These are phyloP conservation scores for Climacium dendroides DNA, from an alignment of 225 moss, liverwort and hornwort species.

Conservation along the genomic window DNA sequence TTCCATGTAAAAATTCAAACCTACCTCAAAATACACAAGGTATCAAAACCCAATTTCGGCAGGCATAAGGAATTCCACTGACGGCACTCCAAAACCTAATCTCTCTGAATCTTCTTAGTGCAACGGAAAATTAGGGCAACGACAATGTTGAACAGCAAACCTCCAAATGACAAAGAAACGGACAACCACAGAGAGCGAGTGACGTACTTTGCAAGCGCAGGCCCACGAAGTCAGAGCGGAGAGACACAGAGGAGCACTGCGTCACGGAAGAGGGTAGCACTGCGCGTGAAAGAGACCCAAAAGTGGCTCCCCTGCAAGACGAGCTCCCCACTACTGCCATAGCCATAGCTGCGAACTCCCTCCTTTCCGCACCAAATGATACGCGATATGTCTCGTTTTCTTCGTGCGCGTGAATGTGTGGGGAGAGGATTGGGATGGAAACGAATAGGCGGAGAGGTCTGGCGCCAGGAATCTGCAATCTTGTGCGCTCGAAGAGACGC, in stretches of 20 bases:
- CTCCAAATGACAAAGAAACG: not conserved
- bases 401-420: not conserved
- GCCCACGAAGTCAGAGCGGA: slow-evolving; percentile 29
- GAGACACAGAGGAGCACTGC: slow-evolving; percentile 4
- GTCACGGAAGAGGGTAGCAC: not conserved
- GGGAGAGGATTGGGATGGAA: not conserved
- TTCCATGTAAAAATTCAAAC: not conserved
- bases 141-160: not conserved
- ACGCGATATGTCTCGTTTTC: not conserved
- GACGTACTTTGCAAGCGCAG: slow-evolving; percentile 26
- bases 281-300: not conserved
- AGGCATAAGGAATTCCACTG: not conserved
- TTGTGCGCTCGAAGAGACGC: not conserved
- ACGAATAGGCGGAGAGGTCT: not conserved
- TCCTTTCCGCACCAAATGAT: not conserved
- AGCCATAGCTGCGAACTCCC: slow-evolving; percentile 13
- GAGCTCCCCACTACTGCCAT: slow-evolving; percentile 8
- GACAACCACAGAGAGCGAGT: not conserved
- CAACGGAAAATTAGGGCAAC: not conserved
- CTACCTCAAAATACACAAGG: not conserved
- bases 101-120: not conserved
- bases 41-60: not conserved
- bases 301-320: not conserved
- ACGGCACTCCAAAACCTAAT: not conserved
- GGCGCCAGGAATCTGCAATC: not conserved